Evolutionary conservation across 805 yeast genomes (phyloP).

Genomic region (Candida ovalis): DNA sequence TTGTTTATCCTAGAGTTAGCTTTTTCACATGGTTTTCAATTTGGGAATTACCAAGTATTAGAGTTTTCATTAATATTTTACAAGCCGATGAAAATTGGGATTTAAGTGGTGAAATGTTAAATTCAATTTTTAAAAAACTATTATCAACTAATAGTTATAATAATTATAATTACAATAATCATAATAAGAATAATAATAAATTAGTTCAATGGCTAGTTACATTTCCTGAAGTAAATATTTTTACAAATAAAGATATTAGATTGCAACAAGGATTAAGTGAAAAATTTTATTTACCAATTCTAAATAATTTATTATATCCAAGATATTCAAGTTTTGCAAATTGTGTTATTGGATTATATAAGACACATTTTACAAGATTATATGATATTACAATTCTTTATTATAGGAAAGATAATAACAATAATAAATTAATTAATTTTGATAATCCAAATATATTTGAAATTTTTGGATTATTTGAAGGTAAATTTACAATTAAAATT

Average conservation of each 20-base stretch:
- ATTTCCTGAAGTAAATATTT: constrained; percentile 84
- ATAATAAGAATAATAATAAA: neutral
- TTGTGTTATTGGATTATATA: constrained; percentile 40
- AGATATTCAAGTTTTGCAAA: constrained; percentile 60
- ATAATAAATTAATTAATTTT: constrained; percentile 19
- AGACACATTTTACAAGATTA: constrained; percentile 39
- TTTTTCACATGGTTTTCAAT: constrained; percentile 70
- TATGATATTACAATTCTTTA: constrained; percentile 58
- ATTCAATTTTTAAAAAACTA: constrained; percentile 33
- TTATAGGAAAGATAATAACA: constrained; percentile 15
- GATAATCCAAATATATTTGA: constrained; percentile 36
- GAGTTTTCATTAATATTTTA: constrained; percentile 42
- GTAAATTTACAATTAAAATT: constrained; percentile 36
- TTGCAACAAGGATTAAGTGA: constrained; percentile 54
- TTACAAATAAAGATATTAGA: constrained; percentile 43
- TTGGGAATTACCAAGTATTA: constrained; percentile 57
- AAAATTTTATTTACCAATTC: constrained; percentile 55
- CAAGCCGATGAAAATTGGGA: constrained; percentile 72
- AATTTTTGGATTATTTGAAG: constrained; percentile 32
- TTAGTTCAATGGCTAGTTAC: constrained; percentile 52
- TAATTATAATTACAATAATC: constrained; percentile 16
- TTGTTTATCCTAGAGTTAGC: constrained; percentile 41
- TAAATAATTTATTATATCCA: constrained; percentile 69
- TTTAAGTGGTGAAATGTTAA: constrained; percentile 35
- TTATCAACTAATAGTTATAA: constrained; percentile 33